Base-by-base conservation (phyloP, 441 rosid species). In the Brassica hybrid region DNA sequence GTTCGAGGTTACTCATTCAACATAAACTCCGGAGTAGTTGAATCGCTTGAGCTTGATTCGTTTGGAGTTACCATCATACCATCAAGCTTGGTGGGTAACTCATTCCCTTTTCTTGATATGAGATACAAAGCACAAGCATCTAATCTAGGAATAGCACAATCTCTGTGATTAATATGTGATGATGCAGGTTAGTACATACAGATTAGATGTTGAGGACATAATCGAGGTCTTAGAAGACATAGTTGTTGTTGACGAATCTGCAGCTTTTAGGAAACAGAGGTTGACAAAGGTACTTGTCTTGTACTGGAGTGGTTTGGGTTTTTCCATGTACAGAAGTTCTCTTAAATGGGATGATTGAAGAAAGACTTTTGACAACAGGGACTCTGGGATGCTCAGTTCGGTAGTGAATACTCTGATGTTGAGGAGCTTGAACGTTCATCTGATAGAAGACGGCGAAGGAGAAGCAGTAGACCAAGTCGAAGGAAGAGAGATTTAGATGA, bases 1-100 rank as follows among this genome's bases (percentile, higher is more conserved):
- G 97, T 92, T 79, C 88, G 94, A 69, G 97, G 97, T 71, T 94
- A 89, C 85, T 80, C 90, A n/a, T 91, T 92, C 84, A 87, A 94
- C 80, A 80, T 90, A 65, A 85, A 85, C 82, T 89, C 98, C 5
- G 98, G 97, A 76, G 82, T 84, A 19, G 86, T 92, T 59, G 91
- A 91, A 74, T 89, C 88, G 57, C 96, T 94, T 9, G 97, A 91
- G 84, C 89, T 94, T 11, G 99, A 94, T 83, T 87, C 97, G 13
- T 94, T 94, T 65, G 96, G 98, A 72, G 84, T 94, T 60, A 86
- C 98, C 56, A 79, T 94, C 67, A 90, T 94, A 79, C 97, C 97
- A 8, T 94, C 99, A 57, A 92, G 90, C 84, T 85, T 92, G 98
- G 98, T 94, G 72, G 23, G 89, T 69, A 34, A 18, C 32, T 30